Evolutionary conservation across 371 early-diverging fungal species (phyloP).

Genomic region (Cokeromyces recurvatus): DNA sequence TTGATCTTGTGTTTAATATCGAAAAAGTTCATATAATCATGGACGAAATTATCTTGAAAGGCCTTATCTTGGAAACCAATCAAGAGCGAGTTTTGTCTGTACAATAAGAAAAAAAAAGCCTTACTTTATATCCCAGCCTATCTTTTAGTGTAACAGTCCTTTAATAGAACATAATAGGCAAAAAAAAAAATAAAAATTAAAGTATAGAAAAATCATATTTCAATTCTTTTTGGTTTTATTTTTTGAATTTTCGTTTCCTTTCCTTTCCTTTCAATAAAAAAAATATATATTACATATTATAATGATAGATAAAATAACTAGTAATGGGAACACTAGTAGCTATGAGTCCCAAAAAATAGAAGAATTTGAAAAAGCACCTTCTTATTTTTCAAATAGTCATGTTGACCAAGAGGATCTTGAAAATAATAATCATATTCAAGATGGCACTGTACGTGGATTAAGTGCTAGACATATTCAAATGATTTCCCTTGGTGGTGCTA

Average conservation of each 20-base stretch:
- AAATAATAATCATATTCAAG: conserved; percentile 13
- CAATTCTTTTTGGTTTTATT: too few relatives aligned
- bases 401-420: conserved; percentile 21
- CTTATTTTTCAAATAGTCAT: conserved; percentile 3
- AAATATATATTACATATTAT: too few relatives aligned
- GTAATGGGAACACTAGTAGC: too few relatives aligned
- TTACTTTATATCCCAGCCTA: conserved; percentile 10
- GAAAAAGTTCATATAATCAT: conserved; percentile 47
- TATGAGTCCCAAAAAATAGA: conserved; percentile 11
- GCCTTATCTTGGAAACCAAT: conserved; percentile 36
- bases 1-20: conserved; percentile 45
- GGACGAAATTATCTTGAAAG: conserved; percentile 45
- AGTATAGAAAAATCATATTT: too few relatives aligned
- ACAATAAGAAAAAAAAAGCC: neutral
- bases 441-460: conserved; percentile 48
- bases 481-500: conserved; percentile 75
- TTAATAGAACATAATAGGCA: too few relatives aligned
- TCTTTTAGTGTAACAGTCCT: too few relatives aligned
- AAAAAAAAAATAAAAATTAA: too few relatives aligned
- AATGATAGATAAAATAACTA: too few relatives aligned
- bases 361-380: conserved; percentile 5
- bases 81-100: conserved; percentile 23
- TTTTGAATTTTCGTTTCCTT: too few relatives aligned
- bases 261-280: too few relatives aligned
- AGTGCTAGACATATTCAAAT: conserved; percentile 71